Base-by-base conservation (phyloP, 202 grass and related monocot species). In the Dendrocalamus latiflorus region DNA sequence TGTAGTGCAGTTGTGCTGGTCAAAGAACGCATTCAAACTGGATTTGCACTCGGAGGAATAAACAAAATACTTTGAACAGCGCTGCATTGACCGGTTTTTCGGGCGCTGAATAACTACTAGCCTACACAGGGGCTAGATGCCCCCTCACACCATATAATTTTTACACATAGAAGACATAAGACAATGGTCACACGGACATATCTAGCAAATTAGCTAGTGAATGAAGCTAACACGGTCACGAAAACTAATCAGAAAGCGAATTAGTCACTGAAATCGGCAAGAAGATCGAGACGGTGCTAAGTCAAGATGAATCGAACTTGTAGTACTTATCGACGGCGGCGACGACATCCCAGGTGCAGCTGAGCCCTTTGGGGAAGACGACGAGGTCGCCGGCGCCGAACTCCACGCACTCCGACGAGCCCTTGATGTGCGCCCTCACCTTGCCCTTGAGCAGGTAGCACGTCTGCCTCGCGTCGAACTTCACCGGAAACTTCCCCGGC, bases 301-400 rank as follows among this genome's bases (percentile, higher is more conserved):
- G 55, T 70, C 79, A 97, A 45, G 95, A 88, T 21, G 95, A 87
- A 76, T 98, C 95, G 63, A 98, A 98, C 45, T 94, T 93, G 88
- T 98, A 98, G 88, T 91, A 88, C 85, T 98, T 98, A 47, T 94
- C 92, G 56, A 98, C 88, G 69, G 90, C 88, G 47, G 88, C 90
- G 53, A 79, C 33, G 67, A 98, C 90, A 67, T 98, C 90, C 95
- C 95, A 98, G 78, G 92, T 98, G 90, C 95, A 98, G 79, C 95
- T 93, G 37, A 94, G 81, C 20, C 95, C 95, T 82, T 90, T 94
- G 78, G 95, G 92, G 83, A 98, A 94, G 69, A 98, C 72, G 47
- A 94, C 92, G 73, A 98, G 92, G 78, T 98, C 95, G 16, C 95
- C 92, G 44, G 95, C 95, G 70, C 95, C 95, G 22, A 98, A 94